phyloP scores from a whole-genome alignment of 2,329 filamentous ascomycete genomes.

The Phaeosphaeria sp. region DNA sequence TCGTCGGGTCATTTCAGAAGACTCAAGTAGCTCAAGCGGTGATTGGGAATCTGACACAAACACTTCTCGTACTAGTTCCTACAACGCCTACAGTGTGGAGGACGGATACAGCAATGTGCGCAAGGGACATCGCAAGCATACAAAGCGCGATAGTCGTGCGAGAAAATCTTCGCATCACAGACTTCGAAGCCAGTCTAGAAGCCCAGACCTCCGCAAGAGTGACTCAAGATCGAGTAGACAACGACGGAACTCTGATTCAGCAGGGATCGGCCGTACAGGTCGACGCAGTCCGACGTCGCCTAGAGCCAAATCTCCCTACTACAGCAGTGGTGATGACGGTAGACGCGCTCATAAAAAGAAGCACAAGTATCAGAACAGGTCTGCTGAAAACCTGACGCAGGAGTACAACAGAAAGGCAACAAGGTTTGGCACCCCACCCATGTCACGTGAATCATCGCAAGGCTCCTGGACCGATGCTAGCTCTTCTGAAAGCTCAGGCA shows the following conservation, averaged over 20 bases:
- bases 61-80: conserved; percentile 19
- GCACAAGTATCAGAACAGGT: background rate
- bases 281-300: background rate
- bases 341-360: background rate
- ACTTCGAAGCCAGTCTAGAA: conserved; percentile 16
- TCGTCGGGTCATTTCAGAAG: conserved; percentile 12
- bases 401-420: background rate
- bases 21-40: conserved; percentile 23
- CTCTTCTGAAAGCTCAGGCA: background rate
- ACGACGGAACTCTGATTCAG: conserved; percentile 1
- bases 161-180: conserved; percentile 13
- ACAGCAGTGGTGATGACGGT: conserved; percentile 1
- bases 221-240: background rate
- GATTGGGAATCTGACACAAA: conserved; percentile 23
- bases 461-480: conserved; percentile 3
- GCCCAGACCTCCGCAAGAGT: conserved; percentile 11
- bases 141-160: conserved; percentile 14
- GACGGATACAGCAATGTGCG: conserved; percentile 23
- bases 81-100: conserved; percentile 25
- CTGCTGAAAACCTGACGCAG: background rate
- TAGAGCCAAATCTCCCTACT: background rate
- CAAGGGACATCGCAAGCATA: conserved; percentile 19
- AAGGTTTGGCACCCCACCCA: background rate
- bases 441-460: conserved; percentile 1
- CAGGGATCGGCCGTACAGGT: background rate